Evolutionary conservation across 1,284 basidiomycete genomes (phyloP).

Genomic region (Agroathelia rolfsii): DNA sequence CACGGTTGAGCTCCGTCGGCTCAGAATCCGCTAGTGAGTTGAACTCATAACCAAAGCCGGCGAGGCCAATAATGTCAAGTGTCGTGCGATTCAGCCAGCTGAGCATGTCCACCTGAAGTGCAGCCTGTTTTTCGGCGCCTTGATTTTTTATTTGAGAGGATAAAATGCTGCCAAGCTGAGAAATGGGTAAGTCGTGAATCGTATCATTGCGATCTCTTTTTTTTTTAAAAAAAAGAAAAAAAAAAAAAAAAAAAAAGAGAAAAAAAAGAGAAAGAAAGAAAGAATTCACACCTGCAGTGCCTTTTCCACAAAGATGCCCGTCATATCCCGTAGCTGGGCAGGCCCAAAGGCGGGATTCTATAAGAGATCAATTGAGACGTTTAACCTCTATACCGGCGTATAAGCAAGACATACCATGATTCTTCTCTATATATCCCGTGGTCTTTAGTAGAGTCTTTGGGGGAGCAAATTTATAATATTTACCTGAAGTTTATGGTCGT

Average conservation of each 20-base stretch:
- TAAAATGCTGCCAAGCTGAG: no score
- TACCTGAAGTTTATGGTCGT: constrained; percentile 3
- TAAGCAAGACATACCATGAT: no score
- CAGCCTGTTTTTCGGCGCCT: not conserved
- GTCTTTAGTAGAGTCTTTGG: not conserved
- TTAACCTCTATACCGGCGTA: no score
- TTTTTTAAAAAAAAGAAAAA: no score
- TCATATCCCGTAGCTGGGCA: constrained; percentile 10
- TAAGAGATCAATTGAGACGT: no score
- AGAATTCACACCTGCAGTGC: constrained; percentile 9
- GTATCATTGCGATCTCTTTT: no score
- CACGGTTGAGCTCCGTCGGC: constrained; percentile 22
- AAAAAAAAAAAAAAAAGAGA: no score
- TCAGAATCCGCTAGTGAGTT: constrained; percentile 4
- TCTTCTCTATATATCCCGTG: not conserved
- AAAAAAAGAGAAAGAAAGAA: not conserved
- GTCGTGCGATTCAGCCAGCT: constrained; percentile 31
- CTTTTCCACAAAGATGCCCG: constrained; percentile 13
- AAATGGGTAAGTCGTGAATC: no score
- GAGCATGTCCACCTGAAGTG: constrained; percentile 22
- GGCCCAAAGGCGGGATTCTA: constrained; percentile 14
- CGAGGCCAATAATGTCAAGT: constrained; percentile 38
- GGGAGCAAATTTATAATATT: no score
- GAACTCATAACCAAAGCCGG: constrained; percentile 19
- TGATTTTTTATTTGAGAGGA: no score